These are phyloP conservation scores for Raddia distichophylla DNA, from an alignment of 176 grass and related monocot species.

Conservation along the genomic window DNA sequence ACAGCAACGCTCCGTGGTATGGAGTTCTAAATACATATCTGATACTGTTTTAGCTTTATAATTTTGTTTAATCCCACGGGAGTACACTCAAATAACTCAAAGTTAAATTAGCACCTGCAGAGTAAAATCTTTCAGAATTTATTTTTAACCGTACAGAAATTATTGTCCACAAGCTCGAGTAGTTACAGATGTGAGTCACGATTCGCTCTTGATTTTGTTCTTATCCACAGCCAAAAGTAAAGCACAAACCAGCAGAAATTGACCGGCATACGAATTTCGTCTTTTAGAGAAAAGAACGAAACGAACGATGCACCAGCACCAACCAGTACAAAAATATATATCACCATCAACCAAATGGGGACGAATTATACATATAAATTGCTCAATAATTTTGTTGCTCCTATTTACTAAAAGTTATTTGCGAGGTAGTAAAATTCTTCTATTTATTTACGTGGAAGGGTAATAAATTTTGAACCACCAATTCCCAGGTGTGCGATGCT, in stretches of 20 bases:
- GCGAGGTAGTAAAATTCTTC: too few relatives aligned
- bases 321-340: slow-evolving; percentile 7
- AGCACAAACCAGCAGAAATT: slow-evolving; percentile 3
- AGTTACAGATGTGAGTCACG: background rate
- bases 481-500: background rate
- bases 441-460: too few relatives aligned
- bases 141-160: background rate
- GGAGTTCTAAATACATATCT: background rate
- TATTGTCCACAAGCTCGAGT: slow-evolving; percentile 1
- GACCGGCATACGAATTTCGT: background rate
- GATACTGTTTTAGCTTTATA: background rate
- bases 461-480: slow-evolving; percentile 16
- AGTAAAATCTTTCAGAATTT: background rate
- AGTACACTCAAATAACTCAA: background rate
- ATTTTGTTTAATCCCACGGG: background rate
- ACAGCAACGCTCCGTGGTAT: background rate
- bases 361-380: background rate
- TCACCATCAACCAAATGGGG: slow-evolving; percentile 25
- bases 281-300: slow-evolving; percentile 2
- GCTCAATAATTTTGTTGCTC: background rate
- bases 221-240: slow-evolving; percentile 28
- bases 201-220: background rate
- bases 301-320: background rate
- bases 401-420: too few relatives aligned
- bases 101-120: background rate